Evolutionary conservation across 495 filamentous ascomycete genomes (phyloP).

Genomic region (Daldinia caldariorum): DNA sequence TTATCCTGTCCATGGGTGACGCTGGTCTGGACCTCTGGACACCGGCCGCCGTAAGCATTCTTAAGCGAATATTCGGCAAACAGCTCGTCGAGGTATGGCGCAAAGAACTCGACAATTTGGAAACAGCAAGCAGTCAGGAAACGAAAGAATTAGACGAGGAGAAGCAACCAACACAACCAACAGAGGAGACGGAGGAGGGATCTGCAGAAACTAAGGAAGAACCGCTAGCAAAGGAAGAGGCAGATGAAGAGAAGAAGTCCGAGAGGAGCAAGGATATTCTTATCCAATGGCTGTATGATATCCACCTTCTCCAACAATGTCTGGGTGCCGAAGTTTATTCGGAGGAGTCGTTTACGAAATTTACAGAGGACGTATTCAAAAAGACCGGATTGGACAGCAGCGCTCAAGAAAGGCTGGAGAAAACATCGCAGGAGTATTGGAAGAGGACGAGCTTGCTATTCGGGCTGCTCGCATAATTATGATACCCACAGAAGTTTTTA

Average conservation of each 20-base stretch:
- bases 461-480: slow-evolving; percentile 58
- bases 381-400: slow-evolving; percentile 57
- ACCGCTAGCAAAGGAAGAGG: slow-evolving; percentile 17
- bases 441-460: slow-evolving; percentile 82
- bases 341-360: slow-evolving; percentile 53
- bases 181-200: slow-evolving; percentile 8
- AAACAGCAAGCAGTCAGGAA: slow-evolving; percentile 6
- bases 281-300: slow-evolving; percentile 83
- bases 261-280: slow-evolving; percentile 62
- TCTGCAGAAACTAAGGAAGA: slow-evolving; percentile 31
- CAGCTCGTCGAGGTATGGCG: slow-evolving; percentile 57
- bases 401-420: slow-evolving; percentile 61
- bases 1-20: slow-evolving; percentile 72
- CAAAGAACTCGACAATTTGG: slow-evolving; percentile 44
- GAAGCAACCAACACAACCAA: slow-evolving; percentile 9
- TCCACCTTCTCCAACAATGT: slow-evolving; percentile 69
- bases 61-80: slow-evolving; percentile 67
- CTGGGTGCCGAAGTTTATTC: slow-evolving; percentile 42
- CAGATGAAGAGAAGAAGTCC: slow-evolving; percentile 10
- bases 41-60: slow-evolving; percentile 66
- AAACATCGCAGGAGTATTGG: slow-evolving; percentile 76
- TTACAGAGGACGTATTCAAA: slow-evolving; percentile 58
- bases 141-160: neutral
- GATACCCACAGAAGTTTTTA: slow-evolving; percentile 31
- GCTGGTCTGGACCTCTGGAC: slow-evolving; percentile 87